phyloP scores from a whole-genome alignment of 495 filamentous ascomycete genomes.

The Tuber umbilicatum region DNA sequence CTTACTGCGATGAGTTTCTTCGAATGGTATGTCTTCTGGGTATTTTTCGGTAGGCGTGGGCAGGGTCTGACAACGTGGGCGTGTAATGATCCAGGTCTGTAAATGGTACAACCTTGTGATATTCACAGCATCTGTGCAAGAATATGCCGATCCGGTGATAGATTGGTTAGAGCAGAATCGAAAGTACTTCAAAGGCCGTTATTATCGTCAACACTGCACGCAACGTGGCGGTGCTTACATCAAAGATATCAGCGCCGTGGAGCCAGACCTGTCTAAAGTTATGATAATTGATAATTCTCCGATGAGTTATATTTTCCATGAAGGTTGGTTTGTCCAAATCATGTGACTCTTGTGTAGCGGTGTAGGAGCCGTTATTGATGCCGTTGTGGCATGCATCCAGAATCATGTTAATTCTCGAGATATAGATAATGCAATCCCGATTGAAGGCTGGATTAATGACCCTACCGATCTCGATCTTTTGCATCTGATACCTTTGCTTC shows the following conservation, averaged over 20 bases:
- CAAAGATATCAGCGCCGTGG: constrained; percentile 92
- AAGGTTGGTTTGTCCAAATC: constrained; percentile 55
- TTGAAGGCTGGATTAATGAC: constrained; percentile 88
- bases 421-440: constrained; percentile 85
- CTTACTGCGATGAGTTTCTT: constrained; percentile 93
- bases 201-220: constrained; percentile 95
- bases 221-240: constrained; percentile 92
- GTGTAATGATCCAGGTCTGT: constrained; percentile 52
- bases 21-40: constrained; percentile 56
- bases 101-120: constrained; percentile 98
- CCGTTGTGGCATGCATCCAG: background rate
- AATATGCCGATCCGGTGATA: constrained; percentile 97
- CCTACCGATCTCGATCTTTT: constrained; percentile 84
- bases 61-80: constrained; percentile 3
- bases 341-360: background rate
- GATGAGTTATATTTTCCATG: constrained; percentile 96
- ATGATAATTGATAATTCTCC: constrained; percentile 99
- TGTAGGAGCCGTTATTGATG: background rate
- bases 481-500: constrained; percentile 86
- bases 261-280: constrained; percentile 91
- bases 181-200: constrained; percentile 86
- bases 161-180: constrained; percentile 97
- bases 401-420: constrained; percentile 14
- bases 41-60: background rate
- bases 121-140: constrained; percentile 95